Conservation (phyloP, 768 basidiomycete genomes). For the Hydnomerulius pinastri region DNA sequence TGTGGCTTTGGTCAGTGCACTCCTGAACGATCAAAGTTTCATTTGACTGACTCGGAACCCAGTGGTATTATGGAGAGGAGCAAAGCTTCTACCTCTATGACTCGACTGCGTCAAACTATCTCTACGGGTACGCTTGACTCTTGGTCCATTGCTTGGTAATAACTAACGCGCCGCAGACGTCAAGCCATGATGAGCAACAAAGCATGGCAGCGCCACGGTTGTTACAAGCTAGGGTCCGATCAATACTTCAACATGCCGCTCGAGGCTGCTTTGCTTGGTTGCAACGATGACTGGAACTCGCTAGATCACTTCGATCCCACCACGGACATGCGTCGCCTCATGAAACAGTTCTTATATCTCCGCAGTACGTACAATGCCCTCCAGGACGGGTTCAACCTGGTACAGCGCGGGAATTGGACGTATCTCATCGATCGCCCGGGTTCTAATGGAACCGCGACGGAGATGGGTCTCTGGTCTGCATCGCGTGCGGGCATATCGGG, state of each 20-base stretch:
- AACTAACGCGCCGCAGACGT: conserved; percentile 54
- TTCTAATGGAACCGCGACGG: conserved; percentile 77
- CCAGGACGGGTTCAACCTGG: conserved; percentile 87
- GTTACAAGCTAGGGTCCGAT: conserved; percentile 84
- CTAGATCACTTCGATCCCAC: conserved; percentile 96
- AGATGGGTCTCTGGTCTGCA: conserved; percentile 87
- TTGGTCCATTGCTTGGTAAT: conserved; percentile 1
- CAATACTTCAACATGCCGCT: conserved; percentile 96
- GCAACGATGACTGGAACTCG: conserved; percentile 88
- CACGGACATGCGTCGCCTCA: conserved; percentile 69
- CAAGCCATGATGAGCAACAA: conserved; percentile 85
- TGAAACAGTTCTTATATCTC: conserved; percentile 71
- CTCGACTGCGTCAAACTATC: conserved; percentile 88
- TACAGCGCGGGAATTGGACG: conserved; percentile 86
- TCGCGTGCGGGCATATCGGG: conserved; percentile 61
- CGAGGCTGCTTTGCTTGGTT: conserved; percentile 76
- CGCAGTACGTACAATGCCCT: conserved; percentile 69
- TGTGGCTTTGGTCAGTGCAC: conserved; percentile 62
- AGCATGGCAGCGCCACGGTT: conserved; percentile 94
- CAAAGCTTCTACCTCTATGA: conserved; percentile 89
- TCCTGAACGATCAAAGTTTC: neutral
- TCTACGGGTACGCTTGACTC: conserved; percentile 65
- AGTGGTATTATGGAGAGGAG: conserved; percentile 91
- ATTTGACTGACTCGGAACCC: conserved; percentile 1
- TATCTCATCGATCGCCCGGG: conserved; percentile 76